These are phyloP conservation scores for Tylopilus orsonianus DNA, from an alignment of 1,284 basidiomycete genomes.

Conservation along the genomic window DNA sequence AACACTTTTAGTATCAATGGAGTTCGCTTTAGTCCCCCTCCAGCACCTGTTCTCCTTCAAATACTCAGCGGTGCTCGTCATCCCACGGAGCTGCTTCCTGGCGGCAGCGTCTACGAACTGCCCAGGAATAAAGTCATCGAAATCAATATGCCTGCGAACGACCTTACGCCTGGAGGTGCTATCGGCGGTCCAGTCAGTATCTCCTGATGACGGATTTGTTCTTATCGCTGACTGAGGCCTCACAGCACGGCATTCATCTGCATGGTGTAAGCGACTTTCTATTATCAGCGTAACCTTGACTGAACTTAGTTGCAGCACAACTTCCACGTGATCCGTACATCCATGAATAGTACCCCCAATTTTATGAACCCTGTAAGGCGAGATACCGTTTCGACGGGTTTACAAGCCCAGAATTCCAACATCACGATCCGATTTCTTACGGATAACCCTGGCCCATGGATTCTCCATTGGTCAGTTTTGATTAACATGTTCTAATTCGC, in stretches of 20 bases:
- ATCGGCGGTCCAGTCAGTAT: slow-evolving; percentile 38
- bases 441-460: slow-evolving; percentile 33
- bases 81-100: slow-evolving; percentile 45
- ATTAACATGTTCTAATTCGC: background rate
- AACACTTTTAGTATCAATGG: slow-evolving; percentile 38
- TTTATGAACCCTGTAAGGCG: slow-evolving; percentile 34
- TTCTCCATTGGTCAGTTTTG: slow-evolving; percentile 33
- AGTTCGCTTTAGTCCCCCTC: slow-evolving; percentile 38
- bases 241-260: slow-evolving; percentile 37
- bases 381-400: slow-evolving; percentile 35
- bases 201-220: background rate
- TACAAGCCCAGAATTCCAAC: slow-evolving; percentile 28
- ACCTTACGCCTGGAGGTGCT: slow-evolving; percentile 29
- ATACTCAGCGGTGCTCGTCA: slow-evolving; percentile 48
- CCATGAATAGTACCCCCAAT: slow-evolving; percentile 30
- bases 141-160: slow-evolving; percentile 36
- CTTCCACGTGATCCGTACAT: slow-evolving; percentile 37
- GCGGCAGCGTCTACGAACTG: slow-evolving; percentile 45
- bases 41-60: slow-evolving; percentile 49
- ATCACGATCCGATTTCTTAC: slow-evolving; percentile 33
- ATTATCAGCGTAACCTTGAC: background rate
- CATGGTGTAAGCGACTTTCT: slow-evolving; percentile 30
- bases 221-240: background rate
- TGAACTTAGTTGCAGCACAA: slow-evolving; percentile 33
- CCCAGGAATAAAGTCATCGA: slow-evolving; percentile 48